Conservation (phyloP, 192 early-diverging fungal genomes). For the Podila epicladia region DNA sequence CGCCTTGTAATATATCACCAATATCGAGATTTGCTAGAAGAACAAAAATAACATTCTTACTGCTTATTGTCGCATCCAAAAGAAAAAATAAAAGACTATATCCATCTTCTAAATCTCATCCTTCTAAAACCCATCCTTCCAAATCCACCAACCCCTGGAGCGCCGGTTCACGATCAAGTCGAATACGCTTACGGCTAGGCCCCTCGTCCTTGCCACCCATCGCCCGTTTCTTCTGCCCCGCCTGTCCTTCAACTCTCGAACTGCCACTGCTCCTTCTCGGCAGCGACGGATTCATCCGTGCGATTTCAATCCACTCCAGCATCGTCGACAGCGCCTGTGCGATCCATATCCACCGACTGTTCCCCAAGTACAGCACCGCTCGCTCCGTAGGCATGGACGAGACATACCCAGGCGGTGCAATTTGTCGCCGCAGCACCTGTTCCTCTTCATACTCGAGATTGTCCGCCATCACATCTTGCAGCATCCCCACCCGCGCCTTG, state of each 20-base stretch:
- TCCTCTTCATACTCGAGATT: background rate
- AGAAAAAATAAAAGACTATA: too few species aligned
- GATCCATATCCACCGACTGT: constrained; percentile 35
- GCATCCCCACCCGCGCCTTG: constrained; percentile 6
- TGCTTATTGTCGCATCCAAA: too few species aligned
- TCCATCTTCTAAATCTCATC: too few species aligned
- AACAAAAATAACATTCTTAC: too few species aligned
- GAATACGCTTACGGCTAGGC: too few species aligned
- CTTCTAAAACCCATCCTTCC: too few species aligned
- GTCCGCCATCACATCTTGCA: background rate
- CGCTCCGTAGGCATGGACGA: constrained; percentile 16
- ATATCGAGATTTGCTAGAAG: too few species aligned
- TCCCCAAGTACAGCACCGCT: constrained; percentile 22
- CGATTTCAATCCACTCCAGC: constrained; percentile 28
- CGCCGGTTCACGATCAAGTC: too few species aligned
- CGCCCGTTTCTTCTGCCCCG: background rate
- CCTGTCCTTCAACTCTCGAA: background rate
- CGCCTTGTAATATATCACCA: too few species aligned
- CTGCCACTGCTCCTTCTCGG: background rate
- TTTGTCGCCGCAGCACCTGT: background rate
- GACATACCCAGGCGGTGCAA: background rate
- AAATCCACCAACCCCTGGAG: too few species aligned
- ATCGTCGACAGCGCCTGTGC: constrained; percentile 19
- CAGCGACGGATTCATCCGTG: constrained; percentile 27
- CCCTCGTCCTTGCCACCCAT: too few species aligned